Base-by-base conservation (phyloP, 352 stramenopile genomes). In the Globisporangium nunn region DNA sequence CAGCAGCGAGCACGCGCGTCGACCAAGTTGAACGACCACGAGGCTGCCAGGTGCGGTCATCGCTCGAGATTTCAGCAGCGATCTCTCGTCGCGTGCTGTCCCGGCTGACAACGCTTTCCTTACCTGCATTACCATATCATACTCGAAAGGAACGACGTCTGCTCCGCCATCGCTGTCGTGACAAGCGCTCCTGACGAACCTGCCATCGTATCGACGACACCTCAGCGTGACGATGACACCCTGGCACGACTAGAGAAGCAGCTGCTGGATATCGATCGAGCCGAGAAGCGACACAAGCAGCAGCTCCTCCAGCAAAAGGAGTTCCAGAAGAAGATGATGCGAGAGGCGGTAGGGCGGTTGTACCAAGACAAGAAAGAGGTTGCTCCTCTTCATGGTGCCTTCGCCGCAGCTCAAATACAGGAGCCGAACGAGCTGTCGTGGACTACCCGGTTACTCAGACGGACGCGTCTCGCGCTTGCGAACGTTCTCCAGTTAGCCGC, bases 301-400 rank as follows among this genome's bases (percentile, higher is more conserved):
- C 58, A 61, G 29, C 45, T 63, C 48, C 63, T 71, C 6, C 48
- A 79, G 30, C 71, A 87, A 47, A 78, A 64, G 44, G 31, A 64
- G 10, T 91, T 91, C 50, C 68, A 91, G 31, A 75, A 74, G 58
- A 82, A 85, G 44, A 93, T 93, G 83, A 91, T 93, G 79, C 61
- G 62, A 6, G 65, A 87, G 29, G 78, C 76, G 4, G 77, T 91
- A 1, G 83, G 83, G 3, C 72, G 65, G 18, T 67, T 93, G 4
- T 93, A 93, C 58, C 50, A 67, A 7, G 83, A 93, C 64, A 93
- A 93, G 46, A 66, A 66, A 50, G 62, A 72, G 58, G 55, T 74
- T 18, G 15, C 18, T 10, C 15, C 41, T 47, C 15, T 28, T 47
- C 41, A 2, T 4, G 7, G 35, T 11, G 35, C 41, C 7, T 14